These are phyloP conservation scores for Phytophthora sojae DNA, from an alignment of 352 stramenopile species.

Conservation along the genomic window DNA sequence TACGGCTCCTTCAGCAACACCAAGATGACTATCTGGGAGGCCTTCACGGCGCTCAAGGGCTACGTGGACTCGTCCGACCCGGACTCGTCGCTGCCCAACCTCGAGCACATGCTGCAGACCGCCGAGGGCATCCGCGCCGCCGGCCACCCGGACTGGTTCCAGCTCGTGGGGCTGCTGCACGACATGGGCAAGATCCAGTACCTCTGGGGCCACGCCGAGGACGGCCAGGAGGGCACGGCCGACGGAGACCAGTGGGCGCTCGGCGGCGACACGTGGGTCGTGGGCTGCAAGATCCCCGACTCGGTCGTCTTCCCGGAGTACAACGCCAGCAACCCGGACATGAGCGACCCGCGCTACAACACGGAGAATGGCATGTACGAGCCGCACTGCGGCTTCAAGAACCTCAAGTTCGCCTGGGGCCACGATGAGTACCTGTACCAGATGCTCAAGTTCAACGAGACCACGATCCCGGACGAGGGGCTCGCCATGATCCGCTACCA, in stretches of 20 bases:
- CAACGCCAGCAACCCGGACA: slow-evolving; percentile 92
- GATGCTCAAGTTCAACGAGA: slow-evolving; percentile 93
- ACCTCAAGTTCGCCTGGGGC: slow-evolving; percentile 92
- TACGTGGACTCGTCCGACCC: slow-evolving; percentile 96
- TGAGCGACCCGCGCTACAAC: slow-evolving; percentile 87
- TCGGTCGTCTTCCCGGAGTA: slow-evolving; percentile 92
- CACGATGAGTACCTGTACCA: slow-evolving; percentile 96
- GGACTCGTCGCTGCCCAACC: slow-evolving; percentile 91
- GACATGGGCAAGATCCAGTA: slow-evolving; percentile 97
- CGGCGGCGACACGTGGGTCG: slow-evolving; percentile 94
- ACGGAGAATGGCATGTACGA: slow-evolving; percentile 90
- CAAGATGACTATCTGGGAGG: slow-evolving; percentile 93
- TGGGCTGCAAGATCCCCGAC: slow-evolving; percentile 91
- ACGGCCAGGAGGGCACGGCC: slow-evolving; percentile 90
- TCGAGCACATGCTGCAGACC: slow-evolving; percentile 95
- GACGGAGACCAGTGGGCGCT: slow-evolving; percentile 93
- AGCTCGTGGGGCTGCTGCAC: slow-evolving; percentile 92
- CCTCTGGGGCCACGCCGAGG: slow-evolving; percentile 84
- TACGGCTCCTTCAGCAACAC: slow-evolving; percentile 76
- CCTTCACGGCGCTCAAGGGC: slow-evolving; percentile 88
- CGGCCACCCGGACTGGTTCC: slow-evolving; percentile 93
- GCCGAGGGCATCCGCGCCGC: slow-evolving; percentile 92
- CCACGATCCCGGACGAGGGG: slow-evolving; percentile 86
- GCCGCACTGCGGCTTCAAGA: slow-evolving; percentile 88
- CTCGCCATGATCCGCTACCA: slow-evolving; percentile 96